Evolutionary conservation across 345 rosid genomes (phyloP).

Genomic region (Physaria fendleri): DNA sequence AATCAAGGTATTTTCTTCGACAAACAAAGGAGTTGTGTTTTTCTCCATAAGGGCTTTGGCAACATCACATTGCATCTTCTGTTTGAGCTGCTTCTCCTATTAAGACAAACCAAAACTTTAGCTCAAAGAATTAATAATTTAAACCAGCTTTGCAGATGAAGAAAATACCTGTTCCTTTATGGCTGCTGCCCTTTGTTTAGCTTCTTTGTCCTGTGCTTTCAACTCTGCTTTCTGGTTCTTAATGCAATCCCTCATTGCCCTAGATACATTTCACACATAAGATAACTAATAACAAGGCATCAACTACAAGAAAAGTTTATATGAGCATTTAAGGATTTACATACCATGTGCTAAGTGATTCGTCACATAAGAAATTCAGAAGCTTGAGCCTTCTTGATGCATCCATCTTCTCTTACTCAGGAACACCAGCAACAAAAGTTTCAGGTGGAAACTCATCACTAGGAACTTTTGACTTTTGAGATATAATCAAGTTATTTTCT

Average conservation of each 20-base stretch:
- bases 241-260: conserved; percentile 12
- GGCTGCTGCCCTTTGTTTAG: conserved; percentile 29
- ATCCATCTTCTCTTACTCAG: no score
- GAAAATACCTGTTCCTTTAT: conserved; percentile 27
- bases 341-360: no score
- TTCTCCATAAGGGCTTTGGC: conserved; percentile 49
- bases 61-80: conserved; percentile 49
- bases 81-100: conserved; percentile 60
- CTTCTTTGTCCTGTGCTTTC: neutral
- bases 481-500: no score
- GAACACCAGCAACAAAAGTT: no score
- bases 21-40: conserved; percentile 43
- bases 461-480: no score
- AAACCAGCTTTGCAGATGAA: neutral
- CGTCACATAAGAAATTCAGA: no score
- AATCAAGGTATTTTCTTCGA: conserved; percentile 48
- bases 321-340: no score
- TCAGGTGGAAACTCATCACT: no score
- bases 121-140: neutral
- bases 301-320: no score
- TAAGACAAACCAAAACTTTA: neutral
- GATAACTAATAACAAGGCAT: no score
- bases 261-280: no score
- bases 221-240: neutral
- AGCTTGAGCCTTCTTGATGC: no score